phyloP scores from a whole-genome alignment of 495 filamentous ascomycete species.

The Recurvomyces mirabilis region DNA sequence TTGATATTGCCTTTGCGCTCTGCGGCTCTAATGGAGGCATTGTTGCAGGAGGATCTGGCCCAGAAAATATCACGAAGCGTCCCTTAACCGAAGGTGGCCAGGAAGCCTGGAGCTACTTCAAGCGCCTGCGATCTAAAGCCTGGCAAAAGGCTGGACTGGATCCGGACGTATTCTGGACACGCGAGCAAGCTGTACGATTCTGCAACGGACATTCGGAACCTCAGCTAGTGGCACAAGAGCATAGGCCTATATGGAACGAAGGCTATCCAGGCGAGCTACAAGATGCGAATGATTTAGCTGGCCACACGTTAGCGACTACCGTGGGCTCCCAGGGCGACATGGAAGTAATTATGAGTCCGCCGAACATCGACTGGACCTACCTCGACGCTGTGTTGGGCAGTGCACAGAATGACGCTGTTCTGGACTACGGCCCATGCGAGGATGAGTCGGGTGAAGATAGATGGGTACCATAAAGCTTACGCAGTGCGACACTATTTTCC shows the following conservation, averaged over 20 bases:
- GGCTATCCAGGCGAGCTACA: not conserved
- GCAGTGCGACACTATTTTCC: no score
- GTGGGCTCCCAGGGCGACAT: not conserved
- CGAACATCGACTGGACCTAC: constrained; percentile 3
- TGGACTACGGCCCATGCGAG: no score
- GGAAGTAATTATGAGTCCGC: not conserved
- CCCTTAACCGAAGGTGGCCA: constrained; percentile 10
- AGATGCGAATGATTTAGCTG: not conserved
- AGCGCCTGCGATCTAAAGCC: constrained; percentile 6
- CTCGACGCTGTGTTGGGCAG: constrained; percentile 4
- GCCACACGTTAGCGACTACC: no score
- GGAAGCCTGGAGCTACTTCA: constrained; percentile 12
- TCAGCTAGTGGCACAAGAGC: not conserved
- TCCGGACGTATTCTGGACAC: constrained; percentile 1
- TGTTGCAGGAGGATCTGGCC: constrained; percentile 1
- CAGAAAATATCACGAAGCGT: not conserved
- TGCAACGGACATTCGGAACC: not conserved
- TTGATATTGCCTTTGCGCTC: constrained; percentile 11
- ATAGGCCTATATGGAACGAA: not conserved
- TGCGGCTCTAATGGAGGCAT: constrained; percentile 2
- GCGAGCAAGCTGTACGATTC: constrained; percentile 3
- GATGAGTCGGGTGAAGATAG: no score
- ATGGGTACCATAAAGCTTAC: no score
- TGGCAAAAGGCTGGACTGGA: constrained; percentile 11
- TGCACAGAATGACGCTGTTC: no score